A percentile compares a stretch with the other conserved stretches of the same genome.
These are phyloP conservation scores for Aphanomyces cochlioides DNA, from an alignment of 352 stramenopile genomes.

Conservation along the genomic window DNA sequence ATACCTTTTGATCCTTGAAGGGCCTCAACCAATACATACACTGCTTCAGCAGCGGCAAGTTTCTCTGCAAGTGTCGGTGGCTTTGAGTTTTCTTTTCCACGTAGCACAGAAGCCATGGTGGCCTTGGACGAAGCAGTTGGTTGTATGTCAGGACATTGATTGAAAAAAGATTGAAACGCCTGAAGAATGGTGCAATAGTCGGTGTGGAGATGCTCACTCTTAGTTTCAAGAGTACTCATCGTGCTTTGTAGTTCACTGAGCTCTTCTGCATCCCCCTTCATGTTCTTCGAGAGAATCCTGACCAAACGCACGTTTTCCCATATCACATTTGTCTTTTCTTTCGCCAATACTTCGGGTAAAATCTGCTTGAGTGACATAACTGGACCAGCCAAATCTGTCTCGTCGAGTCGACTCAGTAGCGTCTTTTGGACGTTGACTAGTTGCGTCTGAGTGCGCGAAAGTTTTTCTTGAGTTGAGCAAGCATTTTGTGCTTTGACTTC, in stretches of 20 bases:
- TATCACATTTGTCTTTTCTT: conserved; percentile 32
- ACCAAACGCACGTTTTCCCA: conserved; percentile 74
- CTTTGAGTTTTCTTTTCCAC: background rate
- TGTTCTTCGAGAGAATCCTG: conserved; percentile 65
- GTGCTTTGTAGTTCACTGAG: conserved; percentile 47
- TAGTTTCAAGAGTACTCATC: conserved; percentile 49
- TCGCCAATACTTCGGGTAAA: background rate
- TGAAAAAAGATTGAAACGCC: conserved; percentile 29
- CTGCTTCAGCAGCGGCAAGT: background rate
- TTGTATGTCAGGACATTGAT: background rate
- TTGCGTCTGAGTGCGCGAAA: background rate
- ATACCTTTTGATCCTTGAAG: background rate
- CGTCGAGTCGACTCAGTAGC: background rate
- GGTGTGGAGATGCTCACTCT: conserved; percentile 38
- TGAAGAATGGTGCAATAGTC: conserved; percentile 39
- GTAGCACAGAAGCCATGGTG: conserved; percentile 15
- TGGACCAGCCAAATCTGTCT: background rate
- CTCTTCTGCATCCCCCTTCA: conserved; percentile 47
- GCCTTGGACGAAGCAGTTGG: background rate
- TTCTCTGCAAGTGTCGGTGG: background rate
- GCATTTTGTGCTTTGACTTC: background rate
- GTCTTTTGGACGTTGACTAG: background rate
- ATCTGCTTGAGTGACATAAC: background rate
- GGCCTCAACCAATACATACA: background rate
- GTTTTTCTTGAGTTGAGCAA: background rate